Conservation (phyloP, 2,329 filamentous ascomycete genomes). For the Seiridium unicorne region DNA sequence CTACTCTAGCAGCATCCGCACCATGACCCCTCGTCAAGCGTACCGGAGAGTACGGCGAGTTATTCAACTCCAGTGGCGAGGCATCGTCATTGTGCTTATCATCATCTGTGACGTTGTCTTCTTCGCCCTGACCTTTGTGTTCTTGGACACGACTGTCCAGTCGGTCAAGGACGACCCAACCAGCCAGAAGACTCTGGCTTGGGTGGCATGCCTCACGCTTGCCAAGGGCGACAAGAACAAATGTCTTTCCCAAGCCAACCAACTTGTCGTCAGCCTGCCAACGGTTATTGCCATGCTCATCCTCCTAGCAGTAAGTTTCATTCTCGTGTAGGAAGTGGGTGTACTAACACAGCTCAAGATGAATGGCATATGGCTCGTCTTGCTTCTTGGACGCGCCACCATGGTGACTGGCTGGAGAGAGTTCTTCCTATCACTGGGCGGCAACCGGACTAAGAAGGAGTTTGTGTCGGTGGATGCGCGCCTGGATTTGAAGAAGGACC, state of each 20-base stretch:
- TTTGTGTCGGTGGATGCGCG: slow-evolving; percentile 87
- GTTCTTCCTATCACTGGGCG: slow-evolving; percentile 49
- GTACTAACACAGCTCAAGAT: slow-evolving; percentile 47
- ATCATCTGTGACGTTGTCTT: slow-evolving; percentile 91
- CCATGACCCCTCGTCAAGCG: slow-evolving; percentile 79
- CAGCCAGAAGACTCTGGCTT: slow-evolving; percentile 51
- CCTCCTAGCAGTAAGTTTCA: slow-evolving; percentile 68
- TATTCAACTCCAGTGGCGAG: slow-evolving; percentile 89
- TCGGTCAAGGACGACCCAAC: slow-evolving; percentile 51
- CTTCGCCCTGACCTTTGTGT: slow-evolving; percentile 88
- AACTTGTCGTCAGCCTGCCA: slow-evolving; percentile 69
- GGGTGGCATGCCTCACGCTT: slow-evolving; percentile 69
- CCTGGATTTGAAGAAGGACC: slow-evolving; percentile 57
- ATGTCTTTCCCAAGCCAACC: slow-evolving; percentile 61
- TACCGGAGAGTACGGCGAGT: slow-evolving; percentile 85
- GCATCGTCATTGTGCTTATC: slow-evolving; percentile 84
- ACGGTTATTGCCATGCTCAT: slow-evolving; percentile 81
- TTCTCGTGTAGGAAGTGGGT: slow-evolving; percentile 1
- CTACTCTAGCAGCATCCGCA: slow-evolving; percentile 72
- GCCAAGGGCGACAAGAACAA: slow-evolving; percentile 58
- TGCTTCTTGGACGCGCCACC: slow-evolving; percentile 79
- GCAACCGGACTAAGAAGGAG: slow-evolving; percentile 61
- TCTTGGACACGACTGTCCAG: slow-evolving; percentile 72
- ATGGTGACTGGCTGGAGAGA: slow-evolving; percentile 85
- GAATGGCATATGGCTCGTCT: slow-evolving; percentile 80